These are phyloP conservation scores for Diaporthe vexans DNA, from an alignment of 2,329 filamentous ascomycete species.

Conservation along the genomic window DNA sequence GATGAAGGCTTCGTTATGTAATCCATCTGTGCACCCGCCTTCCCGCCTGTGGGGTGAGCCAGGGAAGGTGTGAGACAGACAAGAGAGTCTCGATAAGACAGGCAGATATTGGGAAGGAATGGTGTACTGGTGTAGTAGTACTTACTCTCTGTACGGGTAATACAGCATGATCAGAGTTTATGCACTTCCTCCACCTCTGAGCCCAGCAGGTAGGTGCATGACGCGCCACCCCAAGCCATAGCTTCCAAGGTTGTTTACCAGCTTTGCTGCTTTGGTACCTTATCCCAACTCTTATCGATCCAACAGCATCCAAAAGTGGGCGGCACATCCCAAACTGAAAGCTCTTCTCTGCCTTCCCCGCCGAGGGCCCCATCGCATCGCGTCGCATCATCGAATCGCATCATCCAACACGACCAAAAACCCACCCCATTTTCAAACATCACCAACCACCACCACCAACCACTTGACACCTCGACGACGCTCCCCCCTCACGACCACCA, in stretches of 20 bases:
- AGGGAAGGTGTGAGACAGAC: no score
- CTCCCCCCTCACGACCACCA: not conserved
- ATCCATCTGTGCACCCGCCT: not conserved
- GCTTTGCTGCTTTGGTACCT: not conserved
- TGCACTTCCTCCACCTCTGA: not conserved
- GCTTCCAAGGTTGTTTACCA: constrained; percentile 15
- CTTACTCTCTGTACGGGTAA: no score
- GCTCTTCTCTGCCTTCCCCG: constrained; percentile 20
- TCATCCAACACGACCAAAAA: constrained; percentile 4
- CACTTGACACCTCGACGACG: not conserved
- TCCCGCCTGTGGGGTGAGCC: no score
- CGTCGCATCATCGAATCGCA: constrained; percentile 23
- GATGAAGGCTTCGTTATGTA: not conserved
- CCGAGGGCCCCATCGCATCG: constrained; percentile 25
- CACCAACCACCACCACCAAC: not conserved
- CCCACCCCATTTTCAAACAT: not conserved
- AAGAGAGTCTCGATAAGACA: not conserved
- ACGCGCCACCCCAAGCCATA: constrained; percentile 12
- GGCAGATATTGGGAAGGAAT: not conserved
- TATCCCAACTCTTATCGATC: not conserved
- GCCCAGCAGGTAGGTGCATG: constrained; percentile 1
- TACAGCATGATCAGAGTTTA: constrained; percentile 24
- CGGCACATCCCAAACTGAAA: constrained; percentile 8
- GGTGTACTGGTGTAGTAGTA: not conserved
- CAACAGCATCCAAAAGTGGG: not conserved